Base-by-base conservation (phyloP, 2,329 filamentous ascomycete genomes). In the Penicillium sp. region DNA sequence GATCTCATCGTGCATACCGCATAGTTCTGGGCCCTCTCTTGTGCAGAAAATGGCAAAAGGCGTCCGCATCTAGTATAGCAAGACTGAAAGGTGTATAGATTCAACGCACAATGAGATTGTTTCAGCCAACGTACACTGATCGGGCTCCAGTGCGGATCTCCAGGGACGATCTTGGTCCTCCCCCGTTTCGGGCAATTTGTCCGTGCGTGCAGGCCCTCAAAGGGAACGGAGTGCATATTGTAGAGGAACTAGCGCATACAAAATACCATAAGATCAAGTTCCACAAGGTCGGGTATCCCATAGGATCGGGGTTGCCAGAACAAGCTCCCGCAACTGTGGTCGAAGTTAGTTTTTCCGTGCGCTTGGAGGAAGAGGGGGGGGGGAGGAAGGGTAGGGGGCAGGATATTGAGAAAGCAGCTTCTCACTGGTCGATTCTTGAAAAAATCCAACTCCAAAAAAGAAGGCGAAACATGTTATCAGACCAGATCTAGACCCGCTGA, bases 111-210 rank as follows among this genome's bases (percentile, higher is more conserved):
- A 62, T 62, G 59, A 59, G 45, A 61, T 64, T 56, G 56, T 60
- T 53, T 60, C 58, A 66, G 62, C 66, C 54, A 68, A 52, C 3
- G 35, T 19, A 56, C 57, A 30, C 43, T 63, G 63, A 66, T 68
- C 62, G 62, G 62, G 59, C 35, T 30, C 46, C 43, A 48, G 45
- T 28, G 59, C 56, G 58, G 52, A 63, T 69, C 56, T 58, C 59
- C 60, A 63, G 57, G 46, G 62, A 65, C 62, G 64, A 69, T 68
- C 63, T 64, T 16, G n/a, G 26, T 48, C 43, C 35, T 22, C 19
- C n/a, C 13, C 67, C 57, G 40, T 42, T 70, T 69, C 61, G 64
- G 67, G 68, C 16, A 67, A 68, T 67, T 65, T 65, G 52, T 65
- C 68, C 68, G 68, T 64, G 52, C 52, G 28, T 69, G 68, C 66